Percentiles rank a stretch among this genome's conserved stretches.
Conservation (phyloP, 495 filamentous ascomycete genomes). For the Geoglossum glabrum region DNA sequence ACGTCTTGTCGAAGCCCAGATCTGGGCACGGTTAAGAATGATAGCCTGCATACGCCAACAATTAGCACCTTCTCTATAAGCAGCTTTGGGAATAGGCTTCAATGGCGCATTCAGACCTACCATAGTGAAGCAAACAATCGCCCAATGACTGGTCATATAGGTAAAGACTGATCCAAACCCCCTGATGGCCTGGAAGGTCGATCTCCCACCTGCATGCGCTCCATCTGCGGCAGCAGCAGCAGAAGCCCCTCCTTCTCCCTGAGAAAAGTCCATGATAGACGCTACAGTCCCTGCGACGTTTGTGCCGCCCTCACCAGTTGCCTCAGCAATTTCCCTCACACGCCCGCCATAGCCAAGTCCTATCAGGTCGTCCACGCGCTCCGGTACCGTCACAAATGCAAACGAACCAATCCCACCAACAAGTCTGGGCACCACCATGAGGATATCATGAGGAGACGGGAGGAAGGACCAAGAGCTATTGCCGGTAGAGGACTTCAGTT, state of each 20-base stretch:
- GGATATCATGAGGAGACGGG: conserved; percentile 26
- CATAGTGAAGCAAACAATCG: conserved; percentile 63
- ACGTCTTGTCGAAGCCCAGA: conserved; percentile 75
- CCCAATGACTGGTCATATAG: conserved; percentile 89
- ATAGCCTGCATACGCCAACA: conserved; percentile 33
- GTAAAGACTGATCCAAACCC: conserved; percentile 35
- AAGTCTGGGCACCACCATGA: conserved; percentile 41
- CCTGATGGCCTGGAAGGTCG: not conserved
- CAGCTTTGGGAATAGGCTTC: not conserved
- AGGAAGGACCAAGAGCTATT: conserved; percentile 10
- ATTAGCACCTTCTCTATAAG: conserved; percentile 5
- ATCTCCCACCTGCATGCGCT: not conserved
- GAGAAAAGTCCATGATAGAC: not conserved
- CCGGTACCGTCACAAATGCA: conserved; percentile 35
- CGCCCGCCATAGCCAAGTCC: conserved; percentile 32
- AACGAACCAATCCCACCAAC: conserved; percentile 38
- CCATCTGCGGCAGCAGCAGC: not conserved
- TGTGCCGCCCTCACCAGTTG: conserved; percentile 20
- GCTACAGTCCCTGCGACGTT: conserved; percentile 22
- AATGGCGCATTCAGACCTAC: conserved; percentile 20
- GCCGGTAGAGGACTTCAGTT: conserved; percentile 5
- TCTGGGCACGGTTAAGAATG: conserved; percentile 74
- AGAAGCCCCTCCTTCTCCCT: not conserved
- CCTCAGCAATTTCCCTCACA: conserved; percentile 31
- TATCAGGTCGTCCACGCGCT: conserved; percentile 37